These are phyloP conservation scores for Podospora comata DNA, from an alignment of 495 filamentous ascomycete species.

Conservation along the genomic window DNA sequence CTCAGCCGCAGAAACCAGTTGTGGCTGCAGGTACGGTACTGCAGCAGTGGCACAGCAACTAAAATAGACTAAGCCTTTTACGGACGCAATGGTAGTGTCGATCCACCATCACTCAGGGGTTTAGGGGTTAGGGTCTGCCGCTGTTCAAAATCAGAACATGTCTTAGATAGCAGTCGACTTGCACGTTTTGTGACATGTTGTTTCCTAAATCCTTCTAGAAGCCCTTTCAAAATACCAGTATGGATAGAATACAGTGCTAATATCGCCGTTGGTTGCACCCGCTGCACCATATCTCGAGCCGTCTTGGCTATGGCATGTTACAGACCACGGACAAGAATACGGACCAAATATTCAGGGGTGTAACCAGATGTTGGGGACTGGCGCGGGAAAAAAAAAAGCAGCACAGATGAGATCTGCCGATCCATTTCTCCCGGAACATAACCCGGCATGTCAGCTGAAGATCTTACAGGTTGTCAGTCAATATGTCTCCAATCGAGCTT, in stretches of 20 bases:
- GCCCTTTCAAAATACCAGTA: background rate
- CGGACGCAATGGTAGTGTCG: background rate
- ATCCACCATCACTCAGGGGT: background rate
- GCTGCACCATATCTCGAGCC: background rate
- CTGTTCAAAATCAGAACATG: background rate
- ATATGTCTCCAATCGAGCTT: constrained; percentile 8
- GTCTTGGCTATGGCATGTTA: background rate
- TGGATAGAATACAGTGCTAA: background rate
- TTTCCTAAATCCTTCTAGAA: background rate
- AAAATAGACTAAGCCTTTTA: background rate
- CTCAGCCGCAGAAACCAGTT: background rate
- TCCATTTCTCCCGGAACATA: constrained; percentile 8
- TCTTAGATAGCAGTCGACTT: too few species aligned
- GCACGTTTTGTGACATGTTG: too few species aligned
- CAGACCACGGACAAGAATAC: background rate
- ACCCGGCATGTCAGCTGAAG: constrained; percentile 6
- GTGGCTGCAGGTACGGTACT: background rate
- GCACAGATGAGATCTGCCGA: constrained; percentile 1
- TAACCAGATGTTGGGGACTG: background rate
- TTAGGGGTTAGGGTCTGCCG: background rate
- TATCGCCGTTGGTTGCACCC: background rate
- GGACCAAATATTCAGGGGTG: background rate
- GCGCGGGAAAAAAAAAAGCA: background rate
- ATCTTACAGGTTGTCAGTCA: background rate
- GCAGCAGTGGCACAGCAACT: background rate